These are phyloP conservation scores for Cochlearia excelsa DNA, from an alignment of 345 rosid genomes.

Conservation along the genomic window DNA sequence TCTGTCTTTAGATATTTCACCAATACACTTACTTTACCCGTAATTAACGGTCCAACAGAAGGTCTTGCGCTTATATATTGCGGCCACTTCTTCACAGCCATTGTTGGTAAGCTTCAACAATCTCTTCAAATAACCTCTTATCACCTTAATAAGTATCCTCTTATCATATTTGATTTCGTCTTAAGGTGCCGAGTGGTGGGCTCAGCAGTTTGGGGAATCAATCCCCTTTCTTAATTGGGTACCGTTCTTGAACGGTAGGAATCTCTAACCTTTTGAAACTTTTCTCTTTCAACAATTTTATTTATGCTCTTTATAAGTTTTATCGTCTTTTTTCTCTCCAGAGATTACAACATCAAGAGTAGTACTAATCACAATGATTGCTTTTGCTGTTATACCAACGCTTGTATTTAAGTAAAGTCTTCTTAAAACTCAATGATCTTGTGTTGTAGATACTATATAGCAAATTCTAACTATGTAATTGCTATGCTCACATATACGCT, in stretches of 20 bases:
- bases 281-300: not conserved
- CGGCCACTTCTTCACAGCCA: constrained; percentile 69
- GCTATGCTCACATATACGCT: not conserved
- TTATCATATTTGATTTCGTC: not conserved
- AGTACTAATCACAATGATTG: constrained; percentile 60
- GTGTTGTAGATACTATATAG: too few relatives aligned
- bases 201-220: constrained; percentile 65
- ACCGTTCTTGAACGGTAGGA: constrained; percentile 72
- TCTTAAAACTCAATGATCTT: constrained; percentile 5
- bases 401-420: constrained; percentile 76
- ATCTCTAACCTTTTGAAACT: not conserved
- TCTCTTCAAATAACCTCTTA: not conserved
- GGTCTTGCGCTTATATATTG: constrained; percentile 85
- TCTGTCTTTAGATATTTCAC: constrained; percentile 71
- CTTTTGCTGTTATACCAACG: constrained; percentile 81
- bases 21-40: constrained; percentile 92
- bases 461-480: too few relatives aligned
- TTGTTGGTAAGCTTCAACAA: constrained; percentile 65
- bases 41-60: constrained; percentile 92
- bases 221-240: constrained; percentile 77
- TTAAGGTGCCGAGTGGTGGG: constrained; percentile 97
- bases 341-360: constrained; percentile 61
- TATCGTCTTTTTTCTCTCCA: constrained; percentile 30
- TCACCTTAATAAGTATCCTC: constrained; percentile 9
- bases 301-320: not conserved